Base-by-base conservation (phyloP, 192 early-diverging fungal species). In the Gryganskiella cystojenkinii region DNA sequence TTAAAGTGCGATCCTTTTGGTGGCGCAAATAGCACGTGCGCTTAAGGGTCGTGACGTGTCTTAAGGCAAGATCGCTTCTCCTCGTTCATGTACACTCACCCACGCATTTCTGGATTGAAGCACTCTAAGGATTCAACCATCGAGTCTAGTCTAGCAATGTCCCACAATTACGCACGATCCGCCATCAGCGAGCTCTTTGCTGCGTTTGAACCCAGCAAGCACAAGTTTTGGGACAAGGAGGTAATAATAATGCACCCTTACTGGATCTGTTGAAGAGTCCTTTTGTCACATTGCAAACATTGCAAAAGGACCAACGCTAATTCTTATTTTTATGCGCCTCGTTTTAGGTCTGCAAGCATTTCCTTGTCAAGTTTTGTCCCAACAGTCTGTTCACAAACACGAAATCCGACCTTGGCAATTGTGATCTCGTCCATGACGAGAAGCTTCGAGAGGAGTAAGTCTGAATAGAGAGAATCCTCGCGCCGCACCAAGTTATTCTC, bases 381-480 rank as follows among this genome's bases (percentile, higher is more conserved):
- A 86, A 89, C 57, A 87, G 89, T 55, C 82, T 93, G n/a, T 95
- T 95, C 80, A 90, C 90, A 61, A 95, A 95, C 79, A 95, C 94
- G 5, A 95, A 95, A 80, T 91, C 90, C 24, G 93, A 94, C 67
- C 85, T 94, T 68, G 91, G 91, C 81, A 84, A 73, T 3, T 95
- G 94, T 71, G 86, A 90, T 55, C 88, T 90, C 59, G 72, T 93
- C n/a, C 94, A 95, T 80, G 91, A 95, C 63, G 94, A 95, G 69
- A 87, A 87, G 66, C 83, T 95, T 49, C 85, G 88, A 24, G 83
- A 89, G 35, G 83, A 86, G 78, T 82, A 65, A 17, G 81, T 52
- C 11, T n/a, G 55, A 5, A 4, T 52, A 40, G 19, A 56, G 3
- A 6, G 11, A 14, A 20, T 22, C 9, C 8, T 15, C 27, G n/a